These are phyloP conservation scores for Maudiozyma bulderi DNA, from an alignment of 805 yeast genomes.

Conservation along the genomic window DNA sequence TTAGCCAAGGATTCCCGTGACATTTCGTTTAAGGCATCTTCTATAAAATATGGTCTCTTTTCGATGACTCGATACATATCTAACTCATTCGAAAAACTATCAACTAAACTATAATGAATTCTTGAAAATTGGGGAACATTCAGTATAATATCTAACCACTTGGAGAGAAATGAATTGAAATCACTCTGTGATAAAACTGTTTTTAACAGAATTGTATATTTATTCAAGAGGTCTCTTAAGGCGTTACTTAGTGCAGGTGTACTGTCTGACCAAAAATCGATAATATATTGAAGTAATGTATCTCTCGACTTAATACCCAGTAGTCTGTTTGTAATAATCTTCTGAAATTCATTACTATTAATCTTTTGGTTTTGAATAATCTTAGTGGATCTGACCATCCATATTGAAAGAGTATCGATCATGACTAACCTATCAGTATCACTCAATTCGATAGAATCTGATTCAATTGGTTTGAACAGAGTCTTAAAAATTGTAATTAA, in stretches of 20 bases:
- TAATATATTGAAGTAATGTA: constrained; percentile 40
- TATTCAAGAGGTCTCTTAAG: constrained; percentile 48
- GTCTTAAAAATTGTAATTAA: constrained; percentile 5
- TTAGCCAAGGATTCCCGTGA: constrained; percentile 53
- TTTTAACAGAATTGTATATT: constrained; percentile 37
- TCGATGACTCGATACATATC: constrained; percentile 35
- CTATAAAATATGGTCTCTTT: constrained; percentile 38
- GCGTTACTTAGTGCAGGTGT: constrained; percentile 67
- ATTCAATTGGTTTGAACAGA: constrained; percentile 4
- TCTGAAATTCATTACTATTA: constrained; percentile 9
- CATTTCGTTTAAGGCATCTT: constrained; percentile 40
- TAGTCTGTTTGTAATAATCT: constrained; percentile 8
- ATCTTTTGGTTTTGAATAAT: constrained; percentile 12
- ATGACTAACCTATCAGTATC: constrained; percentile 29
- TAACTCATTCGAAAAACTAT: constrained; percentile 42
- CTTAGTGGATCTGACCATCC: constrained; percentile 51
- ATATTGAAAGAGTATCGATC: constrained; percentile 55
- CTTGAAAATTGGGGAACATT: constrained; percentile 42
- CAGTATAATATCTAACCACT: constrained; percentile 42
- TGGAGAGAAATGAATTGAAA: constrained; percentile 21
- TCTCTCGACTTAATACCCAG: constrained; percentile 20
- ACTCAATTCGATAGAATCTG: constrained; percentile 4
- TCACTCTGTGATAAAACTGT: constrained; percentile 13
- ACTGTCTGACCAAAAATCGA: constrained; percentile 64
- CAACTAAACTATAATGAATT: constrained; percentile 53